Base-by-base conservation (phyloP, 2,329 filamentous ascomycete genomes). In the Calonectria pseudoturangicola region DNA sequence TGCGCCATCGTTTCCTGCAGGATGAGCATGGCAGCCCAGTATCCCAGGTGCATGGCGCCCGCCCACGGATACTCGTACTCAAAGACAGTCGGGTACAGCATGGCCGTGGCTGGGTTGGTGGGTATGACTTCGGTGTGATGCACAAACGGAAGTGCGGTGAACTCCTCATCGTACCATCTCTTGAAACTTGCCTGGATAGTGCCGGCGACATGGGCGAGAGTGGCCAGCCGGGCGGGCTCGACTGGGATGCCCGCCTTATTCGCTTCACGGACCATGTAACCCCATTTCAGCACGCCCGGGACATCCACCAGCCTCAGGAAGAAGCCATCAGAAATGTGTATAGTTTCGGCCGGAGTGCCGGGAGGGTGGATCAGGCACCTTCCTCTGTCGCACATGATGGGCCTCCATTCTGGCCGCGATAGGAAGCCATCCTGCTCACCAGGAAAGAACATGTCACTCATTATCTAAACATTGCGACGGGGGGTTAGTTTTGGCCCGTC, bases 1-100 rank as follows among this genome's bases (percentile, higher is more conserved):
- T 82, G 79, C 25, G 81, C 79, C 62, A 86, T 58, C 8, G 78
- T 79, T 71, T 84, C 84, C 66, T 87, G 82, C 41, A 87, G 74
- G 63, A 87, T 82, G n/a, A 86, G 76, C 77, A 84, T 77, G 45
- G 81, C 83, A 8, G 84, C 83, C 83, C 84, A 85, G 72, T 83
- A 85, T 25, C 79, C 80, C 73, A 85, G 76, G 51, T 82, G 79
- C 65, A 86, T 73, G 36, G 82, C 76, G 2, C 84, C 84, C 13
- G 81, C 77, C 82, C 84, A 85, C 2, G 76, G 73, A 33, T 80
- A 77, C 30, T 76, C 66, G 67, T 83, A 84, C 27, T 75, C 70
- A 16, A 86, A 75, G 5, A 86, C 76, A 3, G 76, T 81, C 33
- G 80, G 69, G 65, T 83, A 85, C 6, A 82, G 75, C 8, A 84